A percentile compares a stretch with the other conserved stretches of the same genome.
Evolutionary conservation across 164 flowering plant genomes (phyloP).

Genomic region (Magnolia officinalis): DNA sequence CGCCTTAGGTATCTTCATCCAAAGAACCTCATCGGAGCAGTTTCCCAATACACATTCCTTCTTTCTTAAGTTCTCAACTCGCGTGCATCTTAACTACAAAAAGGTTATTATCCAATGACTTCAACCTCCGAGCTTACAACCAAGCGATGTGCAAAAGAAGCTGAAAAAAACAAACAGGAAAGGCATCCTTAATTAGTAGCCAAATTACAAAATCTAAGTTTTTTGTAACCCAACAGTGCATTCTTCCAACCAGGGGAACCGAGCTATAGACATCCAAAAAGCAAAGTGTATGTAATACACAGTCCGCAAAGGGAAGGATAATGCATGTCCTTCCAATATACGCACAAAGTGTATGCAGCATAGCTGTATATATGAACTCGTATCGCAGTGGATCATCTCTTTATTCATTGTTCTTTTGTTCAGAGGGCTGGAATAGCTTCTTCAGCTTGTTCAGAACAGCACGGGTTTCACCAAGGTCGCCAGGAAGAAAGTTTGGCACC

Average conservation of each 20-base stretch:
- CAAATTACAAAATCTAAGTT: neutral
- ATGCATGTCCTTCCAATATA: neutral
- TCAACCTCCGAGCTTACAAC: neutral
- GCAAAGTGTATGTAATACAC: neutral
- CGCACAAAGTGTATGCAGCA: neutral
- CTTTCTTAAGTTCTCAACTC: neutral
- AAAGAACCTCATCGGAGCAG: slow-evolving; percentile 30
- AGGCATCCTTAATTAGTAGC: neutral
- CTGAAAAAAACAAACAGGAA: neutral
- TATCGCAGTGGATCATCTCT: no score
- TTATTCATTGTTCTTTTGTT: no score
- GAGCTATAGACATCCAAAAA: neutral
- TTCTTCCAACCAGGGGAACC: neutral
- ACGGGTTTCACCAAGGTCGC: no score
- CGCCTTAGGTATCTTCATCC: slow-evolving; percentile 58
- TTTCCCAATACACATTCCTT: neutral
- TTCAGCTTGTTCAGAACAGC: no score
- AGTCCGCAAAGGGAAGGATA: neutral
- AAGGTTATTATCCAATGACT: neutral
- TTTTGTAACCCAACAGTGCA: neutral
- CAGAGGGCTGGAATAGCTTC: no score
- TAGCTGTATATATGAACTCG: no score
- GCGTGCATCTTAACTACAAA: neutral
- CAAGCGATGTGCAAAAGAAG: neutral
- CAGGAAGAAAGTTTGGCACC: no score